Evolutionary conservation across 345 rosid genomes (phyloP).

Genomic region (Populus pruinosa): DNA sequence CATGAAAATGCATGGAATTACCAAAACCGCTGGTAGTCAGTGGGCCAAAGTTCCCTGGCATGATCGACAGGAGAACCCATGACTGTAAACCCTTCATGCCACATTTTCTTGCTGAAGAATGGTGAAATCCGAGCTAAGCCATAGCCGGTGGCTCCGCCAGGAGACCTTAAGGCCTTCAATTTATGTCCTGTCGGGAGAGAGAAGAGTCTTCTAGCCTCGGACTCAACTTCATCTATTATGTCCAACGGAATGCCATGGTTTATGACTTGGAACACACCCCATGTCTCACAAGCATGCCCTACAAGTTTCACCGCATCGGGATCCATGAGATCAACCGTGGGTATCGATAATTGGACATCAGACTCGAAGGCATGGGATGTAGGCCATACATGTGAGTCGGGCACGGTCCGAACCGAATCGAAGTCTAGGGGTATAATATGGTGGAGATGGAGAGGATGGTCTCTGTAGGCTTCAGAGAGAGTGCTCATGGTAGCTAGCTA

Average conservation of each 20-base stretch:
- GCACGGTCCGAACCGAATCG: conserved; percentile 38
- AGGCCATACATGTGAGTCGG: conserved; percentile 58
- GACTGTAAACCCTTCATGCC: conserved; percentile 95
- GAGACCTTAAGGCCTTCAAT: conserved; percentile 50
- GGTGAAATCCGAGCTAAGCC: conserved; percentile 69
- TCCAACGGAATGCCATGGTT: conserved; percentile 54
- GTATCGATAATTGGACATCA: conserved; percentile 30
- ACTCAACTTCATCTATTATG: conserved; percentile 49
- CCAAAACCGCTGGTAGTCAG: conserved; percentile 55
- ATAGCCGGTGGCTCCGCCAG: conserved; percentile 56
- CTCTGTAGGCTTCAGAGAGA: conserved; percentile 49
- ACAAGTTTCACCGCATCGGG: conserved; percentile 36
- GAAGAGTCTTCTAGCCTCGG: conserved; percentile 50
- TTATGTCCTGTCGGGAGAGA: conserved; percentile 59
- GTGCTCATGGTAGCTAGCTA: conserved; percentile 19
- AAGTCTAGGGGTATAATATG: conserved; percentile 54
- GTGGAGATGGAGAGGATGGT: conserved; percentile 49
- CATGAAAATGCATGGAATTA: conserved; percentile 41
- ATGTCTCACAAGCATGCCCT: conserved; percentile 56
- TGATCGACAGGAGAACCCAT: conserved; percentile 60
- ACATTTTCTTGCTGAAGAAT: conserved; percentile 67
- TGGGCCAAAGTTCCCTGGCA: conserved; percentile 70
- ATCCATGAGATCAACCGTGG: conserved; percentile 50
- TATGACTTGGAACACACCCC: conserved; percentile 71
- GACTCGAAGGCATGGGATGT: conserved; percentile 15